Evolutionary conservation across 768 basidiomycete species (phyloP), one percentile per base, ranked within the genome.

Genomic region (Collybia mongolica): DNA sequence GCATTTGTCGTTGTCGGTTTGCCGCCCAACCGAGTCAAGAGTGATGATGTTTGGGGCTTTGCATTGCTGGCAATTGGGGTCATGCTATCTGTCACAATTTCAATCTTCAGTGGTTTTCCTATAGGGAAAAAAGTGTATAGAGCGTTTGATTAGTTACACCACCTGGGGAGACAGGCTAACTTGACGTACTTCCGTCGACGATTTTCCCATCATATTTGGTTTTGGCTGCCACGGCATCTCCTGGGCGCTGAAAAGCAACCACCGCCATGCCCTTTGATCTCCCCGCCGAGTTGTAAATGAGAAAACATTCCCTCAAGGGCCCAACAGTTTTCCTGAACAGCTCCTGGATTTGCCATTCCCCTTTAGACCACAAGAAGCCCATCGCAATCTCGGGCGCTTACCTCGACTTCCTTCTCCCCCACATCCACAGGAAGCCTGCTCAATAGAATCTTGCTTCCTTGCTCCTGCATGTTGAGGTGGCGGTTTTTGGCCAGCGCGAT

Each of bases 261-360:
- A 91, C 65, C 2, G 89, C 88, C 88, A 90, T 90, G 17, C 89
- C 89, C 60, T 88, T 90, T 39, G 88, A 86, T 47, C 73, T 76
- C 0, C 82, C 88, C 24, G 32, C 32, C 2, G 80, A 82, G 64
- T 90, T 91, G 70, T 87, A 86, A 14, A 90, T 76, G 58, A 90
- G 59, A 54, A 90, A 86, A 22, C 72, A 74, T 36, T 90, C 87
- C 61, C 76, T 83, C 52, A 90, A 63, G 0, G 88, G 86, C 3
- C 89, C 89, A 19, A 91, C 75, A 0, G 89, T 91, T 65, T 84
- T 89, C 54, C 71, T 76, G 65, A 91, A 90, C 45, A 91, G 71
- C 36, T 87, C 84, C 89, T 91, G 58, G 46, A 18, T 38, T 36
- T 22, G 39, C 24, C 35, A 19, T 15, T 14, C 32, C 32, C 5